Evolutionary conservation across 352 stramenopile genomes (phyloP), one percentile per base, ranked within the genome.

Genomic region (Peronosclerospora sorghi): DNA sequence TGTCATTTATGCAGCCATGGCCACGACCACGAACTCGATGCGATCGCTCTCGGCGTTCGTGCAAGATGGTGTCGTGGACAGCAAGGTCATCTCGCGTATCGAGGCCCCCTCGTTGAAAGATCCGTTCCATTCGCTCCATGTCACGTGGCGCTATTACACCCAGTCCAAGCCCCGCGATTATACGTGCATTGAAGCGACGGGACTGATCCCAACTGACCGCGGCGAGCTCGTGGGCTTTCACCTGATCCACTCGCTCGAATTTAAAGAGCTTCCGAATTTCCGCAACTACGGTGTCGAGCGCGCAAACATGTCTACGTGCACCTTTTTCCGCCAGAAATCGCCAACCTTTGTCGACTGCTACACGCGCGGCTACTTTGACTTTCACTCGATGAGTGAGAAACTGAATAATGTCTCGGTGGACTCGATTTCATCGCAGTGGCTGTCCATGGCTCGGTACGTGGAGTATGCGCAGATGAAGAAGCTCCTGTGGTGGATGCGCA

Each of bases 191-290:
- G 68, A 83, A 45, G 59, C 65, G 18, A 73, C 58, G 12, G 70
- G 70, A 2, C 28, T 83, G 32, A 48, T 67, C 3, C 34, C 46
- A 0, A 60, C 73, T 13, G 39, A 62, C 18, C 52, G 49, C 0
- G 63, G 63, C 12, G 65, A 83, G 14, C 49, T 53, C 14, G 55
- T 83, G 13, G 70, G 70, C 0, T 83, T 68, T 47, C 70, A 83
- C 21, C 51, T 83, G 18, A 46, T 76, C 27, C 70, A 83, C 54
- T 78, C 65, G 50, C 51, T 83, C 2, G 61, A 63, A 1, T 79
- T 83, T 24, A 51, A 51, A 1, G 50, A 75, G 32, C 68, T 74
- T 5, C 57, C 56, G 1, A 17, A 47, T 9, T 72, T 73, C 30
- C 35, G 45, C 3, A 58, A 58, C 20, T 24, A 52, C 24, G 62